Evolutionary conservation across 305 asterid species (phyloP), one percentile per base, ranked within the genome.

Genomic region (Salvia sclarea): DNA sequence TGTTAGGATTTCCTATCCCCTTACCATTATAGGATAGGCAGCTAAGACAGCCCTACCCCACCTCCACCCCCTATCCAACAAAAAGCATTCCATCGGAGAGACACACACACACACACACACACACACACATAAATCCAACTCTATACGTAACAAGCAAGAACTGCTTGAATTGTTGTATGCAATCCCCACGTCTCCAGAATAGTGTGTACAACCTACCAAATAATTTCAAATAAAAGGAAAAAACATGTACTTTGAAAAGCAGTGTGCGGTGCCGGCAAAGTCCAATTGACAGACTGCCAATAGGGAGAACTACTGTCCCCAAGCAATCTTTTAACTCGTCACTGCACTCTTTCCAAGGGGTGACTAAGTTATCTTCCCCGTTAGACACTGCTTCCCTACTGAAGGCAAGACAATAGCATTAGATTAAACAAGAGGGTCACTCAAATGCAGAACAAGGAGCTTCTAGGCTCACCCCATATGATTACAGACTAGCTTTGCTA

Each of bases 401-500:
- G 78, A 77, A 78, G 75, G 55, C 68, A 83, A 77, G 47, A 78
- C 45, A 80, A 74, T 69, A 64, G 63, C 75, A 69, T 73, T 66
- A 79, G 61, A 77, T 72, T 65, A 73, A 40, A 71, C 56, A 47
- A 40, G 43, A 62, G 17, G 56, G 56, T 35, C 61, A 56, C 25
- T 25, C 8, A 17, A 64, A 60, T 28, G 71, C 73, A 65, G 3
- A 41, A 47, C 8, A 52, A 72, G 28, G 60, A 75, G 49, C 60
- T 73, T 55, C 73, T 31, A 73, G 75, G 72, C 96, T 88, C 81
- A 92, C 99, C 99, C 97, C 98, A 92, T 81, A 66, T 82, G 92
- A 80, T 81, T 85, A 88, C 90, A 88, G 18, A 91, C 96, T 75
- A 95, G 84, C 88, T 89, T 88, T 38, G 99, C 97, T 31, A 95